Evolutionary conservation across 768 basidiomycete genomes (phyloP), one percentile per base, ranked within the genome.

Genomic region (Xanthoconium purpureum): DNA sequence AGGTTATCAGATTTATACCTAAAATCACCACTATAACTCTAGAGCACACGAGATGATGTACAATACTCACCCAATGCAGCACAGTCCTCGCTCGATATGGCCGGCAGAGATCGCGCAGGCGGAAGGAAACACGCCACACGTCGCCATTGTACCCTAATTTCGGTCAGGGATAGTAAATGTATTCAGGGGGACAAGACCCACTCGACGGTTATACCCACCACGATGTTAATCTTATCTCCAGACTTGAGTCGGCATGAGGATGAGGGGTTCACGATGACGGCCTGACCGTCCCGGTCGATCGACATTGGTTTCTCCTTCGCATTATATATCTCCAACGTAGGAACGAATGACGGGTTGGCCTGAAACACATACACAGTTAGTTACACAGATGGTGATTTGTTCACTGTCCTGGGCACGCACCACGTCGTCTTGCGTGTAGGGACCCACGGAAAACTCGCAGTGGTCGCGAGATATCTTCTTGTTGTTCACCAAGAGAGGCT

Each of bases 391-490:
- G 32, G 35, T 32, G 13, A 33, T 6, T 20, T 2, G n/a, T 47
- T 44, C 9, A 33, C 28, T 28, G n/a, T 1, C n/a, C 29, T 24
- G 38, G 53, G n/a, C 18, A 56, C 85, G 56, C 64, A 89, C 89
- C 56, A 78, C 76, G 55, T 88, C 78, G 38, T 83, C 80, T 14
- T 66, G 59, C 1, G 79, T 70, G 52, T 77, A 86, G 5, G 72
- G 58, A 2, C 77, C 84, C 5, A 91, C 84, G 6, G 73, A 71
- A 53, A 91, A 80, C 47, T 76, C 70, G 47, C 81, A 83, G 59
- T 88, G 84, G 20, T 81, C 73, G 30, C 78, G 76, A 0, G 89
- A 91, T 45, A 92, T 77, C 65, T 82, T 85, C 64, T 84, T 84
- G 72, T 76, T 78, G 56, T 79, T 79, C 45, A 91, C 71, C 5